A percentile compares a stretch with the other conserved stretches of the same genome.
phyloP scores from a whole-genome alignment of 1,139 yeast genomes.

The Suhomyces terraborum region DNA sequence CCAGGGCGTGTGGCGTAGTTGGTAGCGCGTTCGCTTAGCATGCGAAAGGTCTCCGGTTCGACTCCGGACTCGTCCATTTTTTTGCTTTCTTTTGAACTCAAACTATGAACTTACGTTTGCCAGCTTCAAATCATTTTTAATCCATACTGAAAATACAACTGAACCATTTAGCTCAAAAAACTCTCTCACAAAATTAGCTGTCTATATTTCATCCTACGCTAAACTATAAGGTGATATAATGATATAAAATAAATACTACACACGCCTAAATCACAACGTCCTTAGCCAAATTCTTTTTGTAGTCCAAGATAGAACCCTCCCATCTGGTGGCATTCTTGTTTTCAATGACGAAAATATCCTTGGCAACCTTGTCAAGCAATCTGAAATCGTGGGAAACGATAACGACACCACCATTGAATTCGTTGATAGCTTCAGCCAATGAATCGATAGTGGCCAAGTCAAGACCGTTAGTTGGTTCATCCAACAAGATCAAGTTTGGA shows the following conservation, averaged over 20 bases:
- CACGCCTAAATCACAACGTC: slow-evolving; percentile 66
- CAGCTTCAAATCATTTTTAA: too few species aligned
- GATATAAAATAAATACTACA: slow-evolving; percentile 8
- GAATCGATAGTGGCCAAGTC: slow-evolving; percentile 98
- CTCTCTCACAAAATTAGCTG: not conserved
- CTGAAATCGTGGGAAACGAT: slow-evolving; percentile 99
- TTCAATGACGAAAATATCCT: slow-evolving; percentile 95
- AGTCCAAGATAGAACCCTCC: slow-evolving; percentile 88
- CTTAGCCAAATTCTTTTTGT: slow-evolving; percentile 91
- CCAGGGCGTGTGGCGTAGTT: slow-evolving; percentile 86
- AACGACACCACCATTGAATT: slow-evolving; percentile 96
- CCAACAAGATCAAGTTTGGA: slow-evolving; percentile 92
- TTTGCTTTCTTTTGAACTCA: not conserved
- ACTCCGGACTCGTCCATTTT: slow-evolving; percentile 80
- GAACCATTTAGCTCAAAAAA: too few species aligned
- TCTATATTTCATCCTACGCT: slow-evolving; percentile 3
- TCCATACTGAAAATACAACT: too few species aligned
- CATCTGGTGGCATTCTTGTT: slow-evolving; percentile 93
- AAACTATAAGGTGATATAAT: slow-evolving; percentile 5
- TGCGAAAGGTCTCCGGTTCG: slow-evolving; percentile 89
- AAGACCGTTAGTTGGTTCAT: slow-evolving; percentile 99
- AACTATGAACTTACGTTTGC: too few species aligned
- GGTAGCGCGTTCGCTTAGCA: slow-evolving; percentile 92
- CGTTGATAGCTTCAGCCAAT: slow-evolving; percentile 91
- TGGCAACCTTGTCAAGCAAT: slow-evolving; percentile 93